These are phyloP conservation scores for Orbilia ellipsospora DNA, from an alignment of 2,329 filamentous ascomycete genomes.

Conservation along the genomic window DNA sequence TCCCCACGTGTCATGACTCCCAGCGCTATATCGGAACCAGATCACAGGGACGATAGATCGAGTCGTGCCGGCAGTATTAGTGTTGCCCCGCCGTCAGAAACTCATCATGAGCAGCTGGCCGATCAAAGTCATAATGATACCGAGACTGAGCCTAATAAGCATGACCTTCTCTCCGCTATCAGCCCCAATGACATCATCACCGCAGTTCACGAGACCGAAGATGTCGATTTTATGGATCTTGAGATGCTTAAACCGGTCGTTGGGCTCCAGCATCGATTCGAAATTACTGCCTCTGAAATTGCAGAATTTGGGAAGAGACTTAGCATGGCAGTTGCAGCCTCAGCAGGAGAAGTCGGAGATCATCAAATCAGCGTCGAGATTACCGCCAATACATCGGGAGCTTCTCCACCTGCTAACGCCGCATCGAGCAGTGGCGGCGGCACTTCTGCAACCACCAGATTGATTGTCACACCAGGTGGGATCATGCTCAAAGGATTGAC, in stretches of 20 bases:
- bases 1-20: conserved; percentile 37
- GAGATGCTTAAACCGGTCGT: conserved; percentile 64
- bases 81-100: conserved; percentile 25
- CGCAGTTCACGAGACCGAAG: conserved; percentile 62
- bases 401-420: neutral
- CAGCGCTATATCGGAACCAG: conserved; percentile 22
- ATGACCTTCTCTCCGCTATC: conserved; percentile 56
- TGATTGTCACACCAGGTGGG: conserved; percentile 79
- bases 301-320: conserved; percentile 57
- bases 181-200: conserved; percentile 62
- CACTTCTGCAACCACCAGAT: conserved; percentile 64
- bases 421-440: neutral
- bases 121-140: conserved; percentile 36
- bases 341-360: conserved; percentile 48
- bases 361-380: conserved; percentile 50
- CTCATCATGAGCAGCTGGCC: conserved; percentile 20
- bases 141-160: conserved; percentile 51
- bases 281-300: conserved; percentile 60
- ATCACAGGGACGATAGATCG: conserved; percentile 44
- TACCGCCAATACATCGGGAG: conserved; percentile 29
- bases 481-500: conserved; percentile 79
- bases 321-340: conserved; percentile 49
- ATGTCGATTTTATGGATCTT: conserved; percentile 62
- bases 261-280: conserved; percentile 58
- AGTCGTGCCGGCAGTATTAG: conserved; percentile 43